These are phyloP conservation scores for Apophysomyces ossiformis DNA, from an alignment of 371 early-diverging fungal genomes.

Conservation along the genomic window DNA sequence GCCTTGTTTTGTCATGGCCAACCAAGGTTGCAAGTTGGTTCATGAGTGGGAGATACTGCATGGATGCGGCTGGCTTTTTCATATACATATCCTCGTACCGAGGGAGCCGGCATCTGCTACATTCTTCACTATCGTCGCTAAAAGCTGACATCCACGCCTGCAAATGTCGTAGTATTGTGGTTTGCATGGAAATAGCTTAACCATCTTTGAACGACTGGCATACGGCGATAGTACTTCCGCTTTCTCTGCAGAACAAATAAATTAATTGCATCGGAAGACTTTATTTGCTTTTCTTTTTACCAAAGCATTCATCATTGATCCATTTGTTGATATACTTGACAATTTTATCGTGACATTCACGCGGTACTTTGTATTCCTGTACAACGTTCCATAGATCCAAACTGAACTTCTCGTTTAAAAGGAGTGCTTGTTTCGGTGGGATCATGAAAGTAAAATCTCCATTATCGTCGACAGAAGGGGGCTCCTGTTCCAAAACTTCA, in stretches of 20 bases:
- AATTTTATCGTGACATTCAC: neutral
- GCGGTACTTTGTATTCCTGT: neutral
- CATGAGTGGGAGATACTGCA: slow-evolving; percentile 11
- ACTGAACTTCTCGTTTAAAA: neutral
- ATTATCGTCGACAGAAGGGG: neutral
- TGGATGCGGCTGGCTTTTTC: slow-evolving; percentile 2
- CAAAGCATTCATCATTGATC: neutral
- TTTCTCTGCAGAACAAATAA: neutral
- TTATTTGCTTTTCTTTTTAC: neutral
- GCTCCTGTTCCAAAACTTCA: neutral
- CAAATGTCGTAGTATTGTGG: neutral
- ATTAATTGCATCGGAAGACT: neutral
- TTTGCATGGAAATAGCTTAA: neutral
- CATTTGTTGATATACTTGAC: neutral
- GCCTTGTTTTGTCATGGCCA: neutral
- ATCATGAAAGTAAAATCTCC: neutral
- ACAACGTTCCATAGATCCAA: neutral
- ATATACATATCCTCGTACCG: neutral
- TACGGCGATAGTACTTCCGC: neutral
- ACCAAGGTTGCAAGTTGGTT: slow-evolving; percentile 14
- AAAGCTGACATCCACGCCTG: neutral
- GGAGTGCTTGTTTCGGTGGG: neutral
- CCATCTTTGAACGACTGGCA: neutral
- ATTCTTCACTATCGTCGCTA: neutral
- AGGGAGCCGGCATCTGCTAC: neutral